Base-by-base conservation (phyloP, 2,329 filamentous ascomycete genomes). In the Neoscytalidium dimidiatum region DNA sequence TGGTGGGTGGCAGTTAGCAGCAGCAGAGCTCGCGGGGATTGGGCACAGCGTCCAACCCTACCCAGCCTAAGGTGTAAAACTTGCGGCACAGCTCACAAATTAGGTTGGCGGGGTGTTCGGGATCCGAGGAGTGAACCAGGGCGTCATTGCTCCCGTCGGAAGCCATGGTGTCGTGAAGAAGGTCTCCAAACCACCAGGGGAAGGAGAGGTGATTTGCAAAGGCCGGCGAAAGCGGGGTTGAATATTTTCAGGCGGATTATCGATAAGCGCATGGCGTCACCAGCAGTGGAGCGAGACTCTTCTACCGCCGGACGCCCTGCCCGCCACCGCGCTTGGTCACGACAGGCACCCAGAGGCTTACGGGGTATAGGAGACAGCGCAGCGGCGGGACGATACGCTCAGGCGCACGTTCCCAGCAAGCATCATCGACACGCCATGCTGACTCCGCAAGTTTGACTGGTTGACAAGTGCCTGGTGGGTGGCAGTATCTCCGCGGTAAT, bases 31-130 rank as follows among this genome's bases (percentile, higher is more conserved):
- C 17, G 56, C 17, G 9, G 35, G 57, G 28, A 23, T 17, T 17
- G 23, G 23, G 26, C 14, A 14, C 17, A 31, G 28, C n/a, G 29
- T 52, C 53, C 38, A 41, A 33, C n/a, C 64, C 35, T 74, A 86
- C 94, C 94, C 95, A 98, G 71, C 95, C 95, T 71, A 96, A 84
- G 19, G 86, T 92, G 86, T 97, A 99, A 81, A 99, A 99, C 77
- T 94, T 95, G 74, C 91, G 90, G 82, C 95, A 99, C 56, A 99
- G 86, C 53, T 91, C 90, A 68, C 94, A 95, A 70, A 97, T 97
- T 72, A 96, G 85, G 81, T 99, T 99, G 70, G 95, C 94, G 23
- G 95, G 95, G 79, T 99, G 95, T 67, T 92, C 83, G 4, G 91
- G 89, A 76, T 97, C 88, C 31, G 80, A 69, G 2, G 86, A 89